Conservation (phyloP, 2,329 filamentous ascomycete genomes). For the Fonsecaea pedrosoi region DNA sequence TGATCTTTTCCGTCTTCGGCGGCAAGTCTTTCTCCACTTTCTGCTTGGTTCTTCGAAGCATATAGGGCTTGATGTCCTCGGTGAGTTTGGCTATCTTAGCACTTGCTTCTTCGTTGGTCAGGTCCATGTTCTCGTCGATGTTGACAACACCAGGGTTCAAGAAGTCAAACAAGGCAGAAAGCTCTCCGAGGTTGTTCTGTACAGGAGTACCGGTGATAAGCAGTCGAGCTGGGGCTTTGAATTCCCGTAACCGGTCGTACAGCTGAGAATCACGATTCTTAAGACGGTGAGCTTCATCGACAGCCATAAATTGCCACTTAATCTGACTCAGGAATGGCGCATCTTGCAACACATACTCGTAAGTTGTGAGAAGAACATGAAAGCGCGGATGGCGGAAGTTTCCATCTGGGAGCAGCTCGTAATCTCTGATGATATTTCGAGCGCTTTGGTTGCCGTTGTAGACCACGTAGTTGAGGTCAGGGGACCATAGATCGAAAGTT, state of each 20-base stretch:
- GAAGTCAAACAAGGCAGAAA: conserved; percentile 93
- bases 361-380: conserved; percentile 96
- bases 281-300: conserved; percentile 94
- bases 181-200: conserved; percentile 92
- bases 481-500: conserved; percentile 95
- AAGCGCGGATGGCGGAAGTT: conserved; percentile 92
- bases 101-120: conserved; percentile 80
- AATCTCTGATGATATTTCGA: conserved; percentile 84
- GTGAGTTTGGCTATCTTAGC: conserved; percentile 87
- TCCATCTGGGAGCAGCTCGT: conserved; percentile 85
- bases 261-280: conserved; percentile 97
- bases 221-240: conserved; percentile 85
- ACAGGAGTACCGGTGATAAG: conserved; percentile 97
- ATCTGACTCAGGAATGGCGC: conserved; percentile 83
- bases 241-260: conserved; percentile 82
- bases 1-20: conserved; percentile 98
- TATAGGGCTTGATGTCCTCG: conserved; percentile 86
- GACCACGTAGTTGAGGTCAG: conserved; percentile 94
- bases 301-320: conserved; percentile 96
- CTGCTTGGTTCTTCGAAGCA: conserved; percentile 93
- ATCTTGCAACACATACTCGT: conserved; percentile 92
- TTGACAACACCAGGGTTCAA: conserved; percentile 91
- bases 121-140: conserved; percentile 90
- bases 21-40: conserved; percentile 96
- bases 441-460: conserved; percentile 91